These are phyloP conservation scores for Gossypium sturtianum DNA, from an alignment of 345 rosid species.

Conservation along the genomic window DNA sequence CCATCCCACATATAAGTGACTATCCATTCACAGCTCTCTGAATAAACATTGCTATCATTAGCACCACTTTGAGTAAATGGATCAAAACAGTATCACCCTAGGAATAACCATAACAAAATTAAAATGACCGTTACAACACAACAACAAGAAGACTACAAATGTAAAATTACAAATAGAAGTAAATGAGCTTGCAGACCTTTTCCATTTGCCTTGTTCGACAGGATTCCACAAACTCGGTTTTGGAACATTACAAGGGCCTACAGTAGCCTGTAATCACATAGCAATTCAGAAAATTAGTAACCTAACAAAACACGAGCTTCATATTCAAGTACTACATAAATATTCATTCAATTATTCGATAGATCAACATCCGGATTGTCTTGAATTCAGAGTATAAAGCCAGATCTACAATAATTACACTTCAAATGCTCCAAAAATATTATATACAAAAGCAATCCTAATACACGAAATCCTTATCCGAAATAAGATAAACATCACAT, in stretches of 20 bases:
- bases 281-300: constrained; percentile 18
- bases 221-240: constrained; percentile 97
- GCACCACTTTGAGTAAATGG: background rate
- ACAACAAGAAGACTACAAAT: background rate
- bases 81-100: background rate
- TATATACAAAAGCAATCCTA: background rate
- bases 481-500: background rate
- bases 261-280: constrained; percentile 68
- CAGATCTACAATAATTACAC: constrained; percentile 30
- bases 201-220: constrained; percentile 94
- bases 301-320: constrained; percentile 9
- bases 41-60: background rate
- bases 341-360: background rate
- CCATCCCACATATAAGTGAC: background rate
- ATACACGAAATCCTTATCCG: background rate
- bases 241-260: constrained; percentile 82
- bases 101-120: background rate
- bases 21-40: background rate
- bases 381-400: background rate
- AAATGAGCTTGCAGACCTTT: constrained; percentile 46
- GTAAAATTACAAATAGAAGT: background rate
- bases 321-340: constrained; percentile 3
- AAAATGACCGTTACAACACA: background rate
- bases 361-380: constrained; percentile 13
- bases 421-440: constrained; percentile 2